These are phyloP conservation scores for Trichoderma erinaceum DNA, from an alignment of 495 filamentous ascomycete species.

Conservation along the genomic window DNA sequence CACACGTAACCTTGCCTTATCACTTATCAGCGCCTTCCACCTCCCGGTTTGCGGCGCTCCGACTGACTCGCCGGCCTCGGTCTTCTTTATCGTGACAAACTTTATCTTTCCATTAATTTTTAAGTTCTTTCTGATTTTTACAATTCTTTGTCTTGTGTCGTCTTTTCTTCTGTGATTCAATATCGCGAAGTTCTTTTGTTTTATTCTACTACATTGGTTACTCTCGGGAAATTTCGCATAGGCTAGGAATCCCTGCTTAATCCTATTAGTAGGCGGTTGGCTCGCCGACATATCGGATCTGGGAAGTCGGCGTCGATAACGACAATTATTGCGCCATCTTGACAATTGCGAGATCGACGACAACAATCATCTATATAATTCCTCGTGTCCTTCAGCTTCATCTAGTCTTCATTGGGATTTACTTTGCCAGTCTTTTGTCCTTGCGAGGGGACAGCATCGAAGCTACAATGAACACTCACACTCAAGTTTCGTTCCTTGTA, in stretches of 20 bases:
- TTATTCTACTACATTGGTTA: background rate
- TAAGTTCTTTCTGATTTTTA: background rate
- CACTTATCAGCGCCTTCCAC: constrained; percentile 11
- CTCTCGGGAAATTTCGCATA: background rate
- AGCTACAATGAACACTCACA: constrained; percentile 47
- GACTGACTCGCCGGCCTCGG: constrained; percentile 6
- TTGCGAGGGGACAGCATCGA: background rate
- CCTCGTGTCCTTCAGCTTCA: background rate
- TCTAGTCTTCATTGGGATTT: background rate
- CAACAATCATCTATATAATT: background rate
- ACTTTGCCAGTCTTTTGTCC: background rate
- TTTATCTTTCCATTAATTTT: background rate
- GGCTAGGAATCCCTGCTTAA: background rate
- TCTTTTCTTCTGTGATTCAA: background rate
- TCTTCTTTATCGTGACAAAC: constrained; percentile 7
- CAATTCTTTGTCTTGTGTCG: background rate
- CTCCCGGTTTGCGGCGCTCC: constrained; percentile 9
- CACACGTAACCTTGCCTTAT: constrained; percentile 6
- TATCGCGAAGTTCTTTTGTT: background rate
- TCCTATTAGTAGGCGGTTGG: background rate
- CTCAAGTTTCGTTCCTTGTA: constrained; percentile 53
- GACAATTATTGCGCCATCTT: constrained; percentile 9
- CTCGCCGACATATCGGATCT: background rate
- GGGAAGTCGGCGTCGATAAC: constrained; percentile 4
- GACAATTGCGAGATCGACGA: constrained; percentile 2